phyloP scores from a whole-genome alignment of 306 rosid genomes.

The Cicer yamashitae region DNA sequence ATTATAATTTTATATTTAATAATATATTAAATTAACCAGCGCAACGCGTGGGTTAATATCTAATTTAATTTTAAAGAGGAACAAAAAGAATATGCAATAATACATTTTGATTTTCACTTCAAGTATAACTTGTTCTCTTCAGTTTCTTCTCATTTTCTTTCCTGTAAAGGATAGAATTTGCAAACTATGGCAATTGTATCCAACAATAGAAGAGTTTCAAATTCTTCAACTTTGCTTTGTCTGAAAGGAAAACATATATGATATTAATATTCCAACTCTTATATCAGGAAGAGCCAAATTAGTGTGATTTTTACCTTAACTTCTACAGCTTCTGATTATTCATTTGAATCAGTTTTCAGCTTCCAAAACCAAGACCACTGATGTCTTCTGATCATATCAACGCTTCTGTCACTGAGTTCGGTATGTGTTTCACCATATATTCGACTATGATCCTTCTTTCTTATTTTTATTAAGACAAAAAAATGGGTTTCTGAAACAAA shows the following conservation, averaged over 20 bases:
- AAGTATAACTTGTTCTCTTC: slow-evolving; percentile 5
- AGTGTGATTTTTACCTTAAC: slow-evolving; percentile 2
- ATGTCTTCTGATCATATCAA: slow-evolving; percentile 34
- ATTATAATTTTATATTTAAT: too few species aligned
- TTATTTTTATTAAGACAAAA: neutral
- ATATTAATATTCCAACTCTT: slow-evolving; percentile 27
- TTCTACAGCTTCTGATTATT: slow-evolving; percentile 1
- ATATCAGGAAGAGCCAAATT: neutral
- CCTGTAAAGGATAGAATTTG: neutral
- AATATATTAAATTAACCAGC: too few species aligned
- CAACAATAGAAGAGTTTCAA: slow-evolving; percentile 5
- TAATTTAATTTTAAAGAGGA: neutral
- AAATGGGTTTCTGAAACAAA: too few species aligned
- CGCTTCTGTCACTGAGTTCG: slow-evolving; percentile 46
- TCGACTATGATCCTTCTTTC: neutral
- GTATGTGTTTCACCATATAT: slow-evolving; percentile 30
- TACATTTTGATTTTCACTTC: neutral
- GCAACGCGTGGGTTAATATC: too few species aligned
- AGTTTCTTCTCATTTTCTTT: slow-evolving; percentile 4
- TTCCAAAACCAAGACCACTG: neutral
- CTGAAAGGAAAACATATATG: slow-evolving; percentile 45
- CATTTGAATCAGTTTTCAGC: slow-evolving; percentile 23
- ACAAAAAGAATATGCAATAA: neutral
- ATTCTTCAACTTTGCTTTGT: slow-evolving; percentile 42
- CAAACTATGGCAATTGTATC: slow-evolving; percentile 19